Base-by-base conservation (phyloP, 2,329 filamentous ascomycete species). In the Exophiala sp. region DNA sequence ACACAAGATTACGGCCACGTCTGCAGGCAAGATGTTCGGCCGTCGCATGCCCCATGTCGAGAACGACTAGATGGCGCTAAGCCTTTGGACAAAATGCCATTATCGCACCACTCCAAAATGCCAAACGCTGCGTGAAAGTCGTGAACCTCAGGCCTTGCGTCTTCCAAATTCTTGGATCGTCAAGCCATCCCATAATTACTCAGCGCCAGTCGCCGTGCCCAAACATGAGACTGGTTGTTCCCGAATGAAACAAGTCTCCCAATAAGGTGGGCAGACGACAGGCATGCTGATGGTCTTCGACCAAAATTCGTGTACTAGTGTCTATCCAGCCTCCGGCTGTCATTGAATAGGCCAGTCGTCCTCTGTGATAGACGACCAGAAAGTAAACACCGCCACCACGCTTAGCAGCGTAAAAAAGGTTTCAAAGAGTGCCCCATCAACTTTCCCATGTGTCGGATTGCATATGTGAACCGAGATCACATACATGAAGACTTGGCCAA, bases 291-390 rank as follows among this genome's bases (percentile, higher is more conserved):
- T 41, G 39, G 9, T 21, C 39, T 20, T 41, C 39, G 9, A 16
- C 8, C 16, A 21, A 41, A 41, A 10, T 41, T 16, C 18, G 16
- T 41, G 7, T 11, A 14, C 12, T 29, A 29, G 24, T 29, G 24
- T 29, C 24, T 29, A 29, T 29, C 24, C 5, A 5, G 2, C 24
- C 24, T 42, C 42, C 33, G 18, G 24, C 21, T 14, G 52, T 54
- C 43, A 58, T 45, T 61, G 55, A 6, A 81, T 78, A 2, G 91
- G 90, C 94, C 94, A 99, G 75, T 96, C 92, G 66, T 99, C 94
- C 73, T 99, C 94, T 12, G 94, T 99, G 65, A 99, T 99, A 75
- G 91, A 96, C 43, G 91, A 95, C 94, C 94, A 99, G 78, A 99
- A 99, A 53, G 89, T 72, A 91, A 94, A 99, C 61, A 96, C 75